phyloP scores from a whole-genome alignment of 23 red algal species.

The Gracilaria caudata region DNA sequence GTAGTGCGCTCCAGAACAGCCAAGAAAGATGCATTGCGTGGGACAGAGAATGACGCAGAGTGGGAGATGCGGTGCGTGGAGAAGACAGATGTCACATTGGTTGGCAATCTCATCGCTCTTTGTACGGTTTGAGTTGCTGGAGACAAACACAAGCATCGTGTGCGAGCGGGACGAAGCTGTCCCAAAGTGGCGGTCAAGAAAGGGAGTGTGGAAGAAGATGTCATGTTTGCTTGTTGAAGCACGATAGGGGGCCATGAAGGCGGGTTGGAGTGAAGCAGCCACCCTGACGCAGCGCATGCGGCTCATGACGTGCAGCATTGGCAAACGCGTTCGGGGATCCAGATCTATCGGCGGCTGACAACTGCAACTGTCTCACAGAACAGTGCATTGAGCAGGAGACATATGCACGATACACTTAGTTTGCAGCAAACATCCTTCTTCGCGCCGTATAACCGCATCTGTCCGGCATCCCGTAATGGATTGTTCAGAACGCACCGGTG shows the following conservation, averaged over 20 bases:
- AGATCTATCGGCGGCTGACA: too few species aligned
- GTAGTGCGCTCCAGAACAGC: too few species aligned
- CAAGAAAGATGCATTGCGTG: too few species aligned
- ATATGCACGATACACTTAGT: too few species aligned
- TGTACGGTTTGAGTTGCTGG: too few species aligned
- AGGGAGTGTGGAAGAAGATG: not conserved
- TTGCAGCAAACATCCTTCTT: not conserved
- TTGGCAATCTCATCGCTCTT: too few species aligned
- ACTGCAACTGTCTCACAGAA: too few species aligned
- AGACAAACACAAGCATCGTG: not conserved
- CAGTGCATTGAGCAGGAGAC: too few species aligned
- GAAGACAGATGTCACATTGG: too few species aligned
- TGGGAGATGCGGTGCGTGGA: too few species aligned
- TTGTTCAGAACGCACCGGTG: slow-evolving; percentile 33
- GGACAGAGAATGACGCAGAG: too few species aligned
- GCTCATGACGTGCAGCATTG: not conserved
- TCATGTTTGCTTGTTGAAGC: not conserved
- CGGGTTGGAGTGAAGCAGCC: not conserved
- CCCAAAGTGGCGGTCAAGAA: not conserved
- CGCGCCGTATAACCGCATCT: not conserved
- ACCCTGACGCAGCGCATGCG: not conserved
- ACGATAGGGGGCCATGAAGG: not conserved
- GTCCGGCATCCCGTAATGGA: slow-evolving; percentile 12
- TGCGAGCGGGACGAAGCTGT: not conserved
- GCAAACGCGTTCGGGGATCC: not conserved